phyloP scores from a whole-genome alignment of 208 protist genomes.

The Trypanosoma mega region DNA sequence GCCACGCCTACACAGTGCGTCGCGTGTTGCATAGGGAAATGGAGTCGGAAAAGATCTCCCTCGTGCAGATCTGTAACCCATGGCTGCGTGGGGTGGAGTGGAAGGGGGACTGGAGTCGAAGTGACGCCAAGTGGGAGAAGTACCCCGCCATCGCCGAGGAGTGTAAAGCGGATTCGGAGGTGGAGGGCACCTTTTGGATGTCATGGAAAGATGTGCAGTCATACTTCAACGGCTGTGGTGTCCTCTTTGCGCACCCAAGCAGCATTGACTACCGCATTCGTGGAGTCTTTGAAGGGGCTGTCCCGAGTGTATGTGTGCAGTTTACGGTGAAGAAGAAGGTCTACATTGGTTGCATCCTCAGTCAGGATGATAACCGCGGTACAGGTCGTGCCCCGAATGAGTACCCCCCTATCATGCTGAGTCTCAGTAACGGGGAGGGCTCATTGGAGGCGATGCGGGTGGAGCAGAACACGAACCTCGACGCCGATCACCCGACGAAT shows the following conservation, averaged over 20 bases:
- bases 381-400: not conserved
- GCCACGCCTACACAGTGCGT: slow-evolving; percentile 22
- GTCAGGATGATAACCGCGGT: slow-evolving; percentile 30
- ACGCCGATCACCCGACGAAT: slow-evolving; percentile 36
- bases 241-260: slow-evolving; percentile 51
- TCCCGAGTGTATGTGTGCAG: slow-evolving; percentile 46
- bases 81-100: slow-evolving; percentile 24
- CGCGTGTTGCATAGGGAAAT: slow-evolving; percentile 16
- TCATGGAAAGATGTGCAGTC: slow-evolving; percentile 48
- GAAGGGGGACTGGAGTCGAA: slow-evolving; percentile 28
- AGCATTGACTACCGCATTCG: slow-evolving; percentile 48
- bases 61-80: slow-evolving; percentile 29
- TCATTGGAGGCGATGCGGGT: slow-evolving; percentile 13
- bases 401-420: slow-evolving; percentile 38
- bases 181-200: slow-evolving; percentile 68
- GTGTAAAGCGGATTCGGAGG: not conserved
- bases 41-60: slow-evolving; percentile 9
- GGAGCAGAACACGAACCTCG: slow-evolving; percentile 22
- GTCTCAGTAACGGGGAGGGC: slow-evolving; percentile 15
- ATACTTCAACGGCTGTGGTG: slow-evolving; percentile 63
- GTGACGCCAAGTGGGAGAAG: slow-evolving; percentile 17
- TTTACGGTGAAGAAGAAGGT: slow-evolving; percentile 31
- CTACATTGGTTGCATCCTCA: slow-evolving; percentile 27
- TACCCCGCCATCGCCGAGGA: slow-evolving; percentile 26
- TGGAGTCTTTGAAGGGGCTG: slow-evolving; percentile 33